phyloP scores from a whole-genome alignment of 2,329 filamentous ascomycete species.

The Cladosporium oxysporum region DNA sequence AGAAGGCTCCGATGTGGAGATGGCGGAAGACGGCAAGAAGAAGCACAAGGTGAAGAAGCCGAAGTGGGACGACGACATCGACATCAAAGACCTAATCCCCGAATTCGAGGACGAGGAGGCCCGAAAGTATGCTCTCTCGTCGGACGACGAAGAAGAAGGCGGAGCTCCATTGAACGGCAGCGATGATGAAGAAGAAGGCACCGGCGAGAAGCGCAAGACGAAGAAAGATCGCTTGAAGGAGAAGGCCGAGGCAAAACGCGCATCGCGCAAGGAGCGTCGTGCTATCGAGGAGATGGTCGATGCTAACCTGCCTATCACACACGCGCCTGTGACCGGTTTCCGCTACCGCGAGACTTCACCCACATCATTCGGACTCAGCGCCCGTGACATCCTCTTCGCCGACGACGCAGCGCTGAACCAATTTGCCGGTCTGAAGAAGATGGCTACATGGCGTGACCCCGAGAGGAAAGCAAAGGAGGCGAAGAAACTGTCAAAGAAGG shows the following conservation, averaged over 20 bases:
- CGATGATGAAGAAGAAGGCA: constrained; percentile 40
- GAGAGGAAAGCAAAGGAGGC: constrained; percentile 88
- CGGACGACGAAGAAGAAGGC: constrained; percentile 47
- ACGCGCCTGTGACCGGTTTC: constrained; percentile 64
- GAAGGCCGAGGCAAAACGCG: constrained; percentile 62
- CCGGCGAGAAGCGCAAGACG: constrained; percentile 40
- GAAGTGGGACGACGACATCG: constrained; percentile 95
- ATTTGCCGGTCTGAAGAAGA: constrained; percentile 91
- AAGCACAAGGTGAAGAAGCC: constrained; percentile 77
- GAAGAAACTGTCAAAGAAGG: constrained; percentile 91
- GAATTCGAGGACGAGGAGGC: constrained; percentile 72
- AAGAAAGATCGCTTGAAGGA: constrained; percentile 50
- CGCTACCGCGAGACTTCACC: constrained; percentile 94
- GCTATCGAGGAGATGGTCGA: constrained; percentile 87
- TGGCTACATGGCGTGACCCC: constrained; percentile 82
- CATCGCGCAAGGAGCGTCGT: constrained; percentile 76
- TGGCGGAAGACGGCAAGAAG: constrained; percentile 40
- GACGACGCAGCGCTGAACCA: constrained; percentile 84
- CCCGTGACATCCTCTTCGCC: constrained; percentile 87
- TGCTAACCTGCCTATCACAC: constrained; percentile 69
- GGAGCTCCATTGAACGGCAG: constrained; percentile 32
- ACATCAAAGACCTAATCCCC: constrained; percentile 88
- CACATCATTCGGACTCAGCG: constrained; percentile 82
- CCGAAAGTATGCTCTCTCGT: constrained; percentile 57
- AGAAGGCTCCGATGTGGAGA: constrained; percentile 46